phyloP scores from a whole-genome alignment of 441 rosid genomes.

The Corymbia citriodora region DNA sequence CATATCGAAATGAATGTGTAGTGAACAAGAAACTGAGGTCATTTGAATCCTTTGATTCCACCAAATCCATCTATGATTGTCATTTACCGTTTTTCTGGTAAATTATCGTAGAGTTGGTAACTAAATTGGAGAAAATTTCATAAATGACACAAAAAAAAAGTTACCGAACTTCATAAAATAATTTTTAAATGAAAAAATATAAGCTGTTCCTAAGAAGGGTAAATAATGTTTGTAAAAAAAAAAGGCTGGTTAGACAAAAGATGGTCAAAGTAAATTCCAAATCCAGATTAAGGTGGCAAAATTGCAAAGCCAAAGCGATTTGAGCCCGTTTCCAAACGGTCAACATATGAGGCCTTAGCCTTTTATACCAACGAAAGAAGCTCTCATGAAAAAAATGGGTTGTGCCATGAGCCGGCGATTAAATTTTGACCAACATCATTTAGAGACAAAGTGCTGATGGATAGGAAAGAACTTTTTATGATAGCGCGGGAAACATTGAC shows the following conservation, averaged over 20 bases:
- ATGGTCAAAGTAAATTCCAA: not conserved
- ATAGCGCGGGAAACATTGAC: not conserved
- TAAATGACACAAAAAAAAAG: too few relatives aligned
- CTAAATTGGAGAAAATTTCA: too few relatives aligned
- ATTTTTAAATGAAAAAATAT: too few relatives aligned
- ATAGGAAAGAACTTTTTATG: not conserved
- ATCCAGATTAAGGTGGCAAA: not conserved
- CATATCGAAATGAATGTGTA: not conserved
- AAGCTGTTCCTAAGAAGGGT: too few relatives aligned
- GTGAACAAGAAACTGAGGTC: not conserved
- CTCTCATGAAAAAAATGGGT: not conserved
- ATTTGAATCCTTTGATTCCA: not conserved
- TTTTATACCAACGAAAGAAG: not conserved
- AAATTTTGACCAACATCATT: not conserved
- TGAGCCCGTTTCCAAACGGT: not conserved
- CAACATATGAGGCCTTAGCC: not conserved
- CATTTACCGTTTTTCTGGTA: not conserved
- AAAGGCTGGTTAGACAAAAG: too few relatives aligned
- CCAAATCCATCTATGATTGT: not conserved
- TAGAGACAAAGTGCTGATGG: not conserved
- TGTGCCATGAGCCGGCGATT: too few relatives aligned
- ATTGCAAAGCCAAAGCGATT: not conserved
- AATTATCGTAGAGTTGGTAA: not conserved
- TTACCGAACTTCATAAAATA: too few relatives aligned
- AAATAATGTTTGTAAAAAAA: too few relatives aligned